Conservation (phyloP, 2,329 filamentous ascomycete species). For the Aulographum hederae region DNA sequence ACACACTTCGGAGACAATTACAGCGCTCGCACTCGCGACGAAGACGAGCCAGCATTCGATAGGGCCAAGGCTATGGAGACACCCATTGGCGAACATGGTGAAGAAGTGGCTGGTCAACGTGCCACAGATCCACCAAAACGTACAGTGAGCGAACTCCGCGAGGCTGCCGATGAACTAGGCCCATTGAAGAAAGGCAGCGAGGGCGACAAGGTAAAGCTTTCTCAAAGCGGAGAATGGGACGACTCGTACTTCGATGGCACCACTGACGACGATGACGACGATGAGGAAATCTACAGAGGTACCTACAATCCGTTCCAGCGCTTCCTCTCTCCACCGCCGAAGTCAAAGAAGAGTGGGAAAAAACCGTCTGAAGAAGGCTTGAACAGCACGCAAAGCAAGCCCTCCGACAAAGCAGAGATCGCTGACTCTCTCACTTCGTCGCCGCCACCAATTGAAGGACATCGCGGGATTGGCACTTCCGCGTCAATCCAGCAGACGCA, state of each 20-base stretch:
- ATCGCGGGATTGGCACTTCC: not conserved
- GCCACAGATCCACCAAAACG: slow-evolving; percentile 18
- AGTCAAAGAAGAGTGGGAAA: not conserved
- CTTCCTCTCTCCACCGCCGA: slow-evolving; percentile 1
- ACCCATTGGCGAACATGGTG: slow-evolving; percentile 42
- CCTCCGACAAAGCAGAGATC: too few relatives aligned
- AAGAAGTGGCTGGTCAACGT: slow-evolving; percentile 39
- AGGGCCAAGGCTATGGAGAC: slow-evolving; percentile 43
- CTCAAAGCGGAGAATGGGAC: slow-evolving; percentile 27
- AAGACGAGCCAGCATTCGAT: slow-evolving; percentile 48
- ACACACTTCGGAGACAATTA: slow-evolving; percentile 76
- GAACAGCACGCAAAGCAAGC: too few relatives aligned
- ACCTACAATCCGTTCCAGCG: not conserved
- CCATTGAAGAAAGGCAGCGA: slow-evolving; percentile 13
- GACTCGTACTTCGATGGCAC: slow-evolving; percentile 29
- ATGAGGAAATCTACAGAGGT: slow-evolving; percentile 17
- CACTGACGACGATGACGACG: slow-evolving; percentile 24
- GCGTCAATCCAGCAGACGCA: too few relatives aligned
- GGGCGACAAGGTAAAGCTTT: slow-evolving; percentile 1
- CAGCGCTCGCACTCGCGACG: slow-evolving; percentile 45
- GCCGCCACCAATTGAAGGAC: not conserved
- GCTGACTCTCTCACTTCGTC: not conserved
- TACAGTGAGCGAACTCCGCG: slow-evolving; percentile 28
- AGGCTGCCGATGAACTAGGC: slow-evolving; percentile 23
- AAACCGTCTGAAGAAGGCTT: too few relatives aligned